Conservation (phyloP, 2,329 filamentous ascomycete genomes). For the Colletotrichum godetiae region DNA sequence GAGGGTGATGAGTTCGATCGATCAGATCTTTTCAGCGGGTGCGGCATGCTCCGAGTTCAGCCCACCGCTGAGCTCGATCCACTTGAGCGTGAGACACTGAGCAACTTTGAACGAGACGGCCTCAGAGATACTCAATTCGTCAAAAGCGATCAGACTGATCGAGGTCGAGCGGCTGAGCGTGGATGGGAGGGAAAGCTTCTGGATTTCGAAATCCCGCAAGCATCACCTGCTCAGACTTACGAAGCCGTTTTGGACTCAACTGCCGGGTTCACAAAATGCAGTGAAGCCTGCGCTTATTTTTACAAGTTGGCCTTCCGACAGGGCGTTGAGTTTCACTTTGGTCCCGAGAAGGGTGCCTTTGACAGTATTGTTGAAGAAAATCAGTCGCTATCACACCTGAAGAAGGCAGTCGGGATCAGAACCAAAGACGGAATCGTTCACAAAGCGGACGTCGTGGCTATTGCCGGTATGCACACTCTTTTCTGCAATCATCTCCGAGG, state of each 20-base stretch:
- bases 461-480: conserved; percentile 47
- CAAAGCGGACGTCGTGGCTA: conserved; percentile 46
- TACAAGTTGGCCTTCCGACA: conserved; percentile 37
- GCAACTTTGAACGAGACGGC: conserved; percentile 40
- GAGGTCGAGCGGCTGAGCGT: conserved; percentile 31
- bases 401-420: conserved; percentile 48
- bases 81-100: conserved; percentile 40
- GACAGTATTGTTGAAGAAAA: conserved; percentile 38
- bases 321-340: conserved; percentile 42
- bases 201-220: conserved; percentile 39
- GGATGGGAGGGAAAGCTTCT: conserved; percentile 40
- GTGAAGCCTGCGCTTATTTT: conserved; percentile 38
- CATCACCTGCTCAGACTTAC: conserved; percentile 21
- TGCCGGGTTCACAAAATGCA: conserved; percentile 39
- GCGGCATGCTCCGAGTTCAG: conserved; percentile 43
- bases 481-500: not conserved
- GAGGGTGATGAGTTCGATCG: conserved; percentile 13
- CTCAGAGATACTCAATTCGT: conserved; percentile 40
- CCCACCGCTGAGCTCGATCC: conserved; percentile 35
- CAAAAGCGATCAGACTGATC: conserved; percentile 36
- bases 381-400: conserved; percentile 15
- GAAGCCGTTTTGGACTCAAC: conserved; percentile 41
- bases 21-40: conserved; percentile 35
- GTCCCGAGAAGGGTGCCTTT: conserved; percentile 39
- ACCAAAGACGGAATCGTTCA: conserved; percentile 51